Percentiles rank a stretch among this genome's conserved stretches.
Evolutionary conservation across 768 basidiomycete genomes (phyloP).

Genomic region (Kwoniella pini): DNA sequence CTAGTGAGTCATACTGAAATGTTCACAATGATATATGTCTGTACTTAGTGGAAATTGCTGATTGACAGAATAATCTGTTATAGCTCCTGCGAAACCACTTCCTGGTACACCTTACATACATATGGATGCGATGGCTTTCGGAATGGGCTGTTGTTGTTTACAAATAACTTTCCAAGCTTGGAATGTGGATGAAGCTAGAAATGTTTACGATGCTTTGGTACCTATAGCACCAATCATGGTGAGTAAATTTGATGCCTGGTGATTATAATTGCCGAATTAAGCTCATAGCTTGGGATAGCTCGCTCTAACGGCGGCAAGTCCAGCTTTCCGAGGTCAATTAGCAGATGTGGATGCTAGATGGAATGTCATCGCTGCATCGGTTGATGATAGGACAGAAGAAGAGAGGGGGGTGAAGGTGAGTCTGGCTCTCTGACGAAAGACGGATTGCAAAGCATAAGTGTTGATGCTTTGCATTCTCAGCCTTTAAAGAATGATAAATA

Average conservation of each 20-base stretch:
- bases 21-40: conserved; percentile 11
- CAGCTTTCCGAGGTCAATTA: conserved; percentile 89
- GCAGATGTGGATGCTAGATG: conserved; percentile 97
- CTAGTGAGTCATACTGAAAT: too few species aligned
- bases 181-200: conserved; percentile 84
- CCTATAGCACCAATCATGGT: conserved; percentile 96
- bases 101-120: conserved; percentile 69
- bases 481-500: conserved; percentile 73
- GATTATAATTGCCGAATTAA: neutral
- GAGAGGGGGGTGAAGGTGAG: conserved; percentile 82
- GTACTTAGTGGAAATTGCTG: too few species aligned
- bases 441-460: neutral
- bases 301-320: conserved; percentile 90
- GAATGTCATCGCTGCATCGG: conserved; percentile 98
- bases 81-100: conserved; percentile 26
- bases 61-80: neutral
- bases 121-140: conserved; percentile 99
- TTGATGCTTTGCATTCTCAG: conserved; percentile 43
- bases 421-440: neutral
- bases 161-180: conserved; percentile 98
- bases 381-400: conserved; percentile 94
- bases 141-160: conserved; percentile 98
- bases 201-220: conserved; percentile 93
- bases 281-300: conserved; percentile 60
- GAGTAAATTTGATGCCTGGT: conserved; percentile 29